Percentiles rank a stretch among this genome's conserved stretches.
Conservation (phyloP, 768 basidiomycete genomes). For the Amanita brunnescens region DNA sequence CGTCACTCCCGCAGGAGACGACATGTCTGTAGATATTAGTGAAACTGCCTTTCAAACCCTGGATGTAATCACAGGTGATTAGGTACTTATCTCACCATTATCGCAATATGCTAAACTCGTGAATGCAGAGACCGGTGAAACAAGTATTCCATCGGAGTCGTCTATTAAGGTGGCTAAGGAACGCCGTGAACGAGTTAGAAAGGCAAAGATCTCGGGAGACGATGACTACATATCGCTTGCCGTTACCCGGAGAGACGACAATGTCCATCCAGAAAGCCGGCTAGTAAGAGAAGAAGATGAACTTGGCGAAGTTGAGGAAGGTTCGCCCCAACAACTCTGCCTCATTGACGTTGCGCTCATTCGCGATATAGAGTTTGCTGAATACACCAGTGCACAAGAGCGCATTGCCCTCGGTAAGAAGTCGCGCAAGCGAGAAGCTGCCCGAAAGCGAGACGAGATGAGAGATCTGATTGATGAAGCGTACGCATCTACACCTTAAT, state of each 20-base stretch:
- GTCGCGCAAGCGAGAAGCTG: constrained; percentile 61
- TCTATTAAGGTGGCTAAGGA: constrained; percentile 68
- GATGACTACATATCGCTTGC: constrained; percentile 79
- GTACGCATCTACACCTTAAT: constrained; percentile 33
- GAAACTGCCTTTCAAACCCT: constrained; percentile 22
- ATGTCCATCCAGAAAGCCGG: constrained; percentile 81
- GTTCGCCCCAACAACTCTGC: constrained; percentile 31
- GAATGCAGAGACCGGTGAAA: constrained; percentile 27
- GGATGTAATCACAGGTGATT: constrained; percentile 21
- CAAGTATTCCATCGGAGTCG: constrained; percentile 60
- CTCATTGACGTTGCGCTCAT: not conserved
- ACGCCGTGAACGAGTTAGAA: constrained; percentile 60
- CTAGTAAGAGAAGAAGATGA: constrained; percentile 83
- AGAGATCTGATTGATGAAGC: constrained; percentile 76
- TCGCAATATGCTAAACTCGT: constrained; percentile 1
- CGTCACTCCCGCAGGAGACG: constrained; percentile 19
- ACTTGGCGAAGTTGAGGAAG: constrained; percentile 81
- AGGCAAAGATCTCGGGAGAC: constrained; percentile 31
- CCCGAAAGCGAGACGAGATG: constrained; percentile 60
- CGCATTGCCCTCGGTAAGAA: constrained; percentile 82
- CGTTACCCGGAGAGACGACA: constrained; percentile 49
- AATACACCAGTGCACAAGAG: constrained; percentile 83
- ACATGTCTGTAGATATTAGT: constrained; percentile 37
- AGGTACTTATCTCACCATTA: not conserved
- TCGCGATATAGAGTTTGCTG: constrained; percentile 57